A percentile compares a stretch with the other conserved stretches of the same genome.
These are phyloP conservation scores for Carallia brachiata DNA, from an alignment of 345 rosid genomes.

Conservation along the genomic window DNA sequence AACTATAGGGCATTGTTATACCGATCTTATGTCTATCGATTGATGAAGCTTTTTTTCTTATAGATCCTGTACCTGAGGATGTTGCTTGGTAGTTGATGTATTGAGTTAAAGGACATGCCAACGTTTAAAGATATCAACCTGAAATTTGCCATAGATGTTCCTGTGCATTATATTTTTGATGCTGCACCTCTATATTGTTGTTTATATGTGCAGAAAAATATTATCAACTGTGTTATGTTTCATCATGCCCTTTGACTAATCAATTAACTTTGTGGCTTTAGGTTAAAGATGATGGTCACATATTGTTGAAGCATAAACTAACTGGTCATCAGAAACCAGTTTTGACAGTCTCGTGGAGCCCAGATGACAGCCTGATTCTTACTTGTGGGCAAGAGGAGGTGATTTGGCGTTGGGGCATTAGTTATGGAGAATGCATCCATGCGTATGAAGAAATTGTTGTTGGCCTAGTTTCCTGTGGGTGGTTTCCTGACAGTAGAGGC, in stretches of 20 bases:
- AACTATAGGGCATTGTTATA: too few species aligned
- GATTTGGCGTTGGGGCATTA: conserved; percentile 59
- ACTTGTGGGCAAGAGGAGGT: conserved; percentile 70
- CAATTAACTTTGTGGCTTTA: conserved; percentile 16
- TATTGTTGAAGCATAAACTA: conserved; percentile 49
- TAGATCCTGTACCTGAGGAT: too few species aligned
- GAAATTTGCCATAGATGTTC: too few species aligned
- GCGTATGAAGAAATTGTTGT: conserved; percentile 49
- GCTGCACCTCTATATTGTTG: too few species aligned
- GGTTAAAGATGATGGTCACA: conserved; percentile 44
- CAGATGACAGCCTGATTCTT: conserved; percentile 56
- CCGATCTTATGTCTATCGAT: too few species aligned
- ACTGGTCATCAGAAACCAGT: conserved; percentile 57
- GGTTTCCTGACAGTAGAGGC: conserved; percentile 55
- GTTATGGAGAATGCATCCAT: conserved; percentile 54
- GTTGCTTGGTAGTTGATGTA: too few species aligned
- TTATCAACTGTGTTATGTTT: too few species aligned
- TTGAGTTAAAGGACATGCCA: too few species aligned
- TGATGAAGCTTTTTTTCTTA: too few species aligned
- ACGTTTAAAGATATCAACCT: too few species aligned
- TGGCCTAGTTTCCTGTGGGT: conserved; percentile 64
- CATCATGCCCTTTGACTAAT: neutral
- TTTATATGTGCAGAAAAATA: too few species aligned
- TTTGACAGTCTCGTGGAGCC: conserved; percentile 61
- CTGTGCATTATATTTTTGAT: too few species aligned